These are phyloP conservation scores for Thuidium tamariscinum DNA, from an alignment of 225 moss, liverwort and hornwort genomes.

Conservation along the genomic window DNA sequence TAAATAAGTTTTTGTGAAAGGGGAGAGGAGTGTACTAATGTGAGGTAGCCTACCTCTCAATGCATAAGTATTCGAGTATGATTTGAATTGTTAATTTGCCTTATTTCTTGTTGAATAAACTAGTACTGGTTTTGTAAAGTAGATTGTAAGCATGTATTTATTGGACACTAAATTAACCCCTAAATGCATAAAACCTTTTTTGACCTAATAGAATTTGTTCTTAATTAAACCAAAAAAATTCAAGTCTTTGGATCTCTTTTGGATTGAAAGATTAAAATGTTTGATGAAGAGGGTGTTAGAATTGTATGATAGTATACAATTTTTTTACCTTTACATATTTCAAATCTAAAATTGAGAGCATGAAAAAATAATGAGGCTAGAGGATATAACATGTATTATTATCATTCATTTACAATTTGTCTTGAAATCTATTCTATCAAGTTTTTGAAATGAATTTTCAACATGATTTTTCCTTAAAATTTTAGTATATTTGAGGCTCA, in stretches of 20 bases:
- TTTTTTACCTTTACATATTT: background rate
- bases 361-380: background rate
- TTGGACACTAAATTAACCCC: background rate
- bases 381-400: rapidly evolving
- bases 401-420: rapidly evolving
- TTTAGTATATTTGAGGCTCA: background rate
- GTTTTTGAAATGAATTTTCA: background rate
- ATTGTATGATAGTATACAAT: background rate
- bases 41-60: no score
- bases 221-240: no score
- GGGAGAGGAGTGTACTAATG: background rate
- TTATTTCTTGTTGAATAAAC: background rate
- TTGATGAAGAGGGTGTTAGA: background rate
- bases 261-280: background rate
- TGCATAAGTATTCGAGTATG: background rate
- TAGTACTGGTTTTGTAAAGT: background rate
- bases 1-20: background rate
- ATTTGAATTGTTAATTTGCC: background rate
- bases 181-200: background rate
- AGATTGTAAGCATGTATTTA: background rate
- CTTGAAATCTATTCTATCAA: background rate
- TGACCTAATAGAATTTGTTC: background rate
- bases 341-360: background rate
- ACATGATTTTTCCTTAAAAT: no score
- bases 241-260: no score